phyloP scores from a whole-genome alignment of 1,139 yeast genomes.

The Pichia sp. region DNA sequence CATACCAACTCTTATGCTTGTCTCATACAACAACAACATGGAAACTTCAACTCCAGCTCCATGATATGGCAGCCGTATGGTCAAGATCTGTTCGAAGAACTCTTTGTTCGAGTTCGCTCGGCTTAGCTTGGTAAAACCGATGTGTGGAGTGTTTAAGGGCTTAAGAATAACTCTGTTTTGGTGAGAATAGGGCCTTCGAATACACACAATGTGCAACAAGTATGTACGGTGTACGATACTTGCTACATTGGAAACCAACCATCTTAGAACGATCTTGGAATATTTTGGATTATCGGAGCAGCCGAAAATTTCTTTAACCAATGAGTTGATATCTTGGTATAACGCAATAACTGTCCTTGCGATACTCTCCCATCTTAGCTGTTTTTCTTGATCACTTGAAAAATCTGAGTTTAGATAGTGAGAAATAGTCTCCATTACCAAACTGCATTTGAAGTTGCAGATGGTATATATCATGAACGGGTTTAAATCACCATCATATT shows the following conservation, averaged over 20 bases:
- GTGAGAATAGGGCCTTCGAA: conserved; percentile 17
- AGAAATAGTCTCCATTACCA: conserved; percentile 21
- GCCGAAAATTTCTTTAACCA: conserved; percentile 17
- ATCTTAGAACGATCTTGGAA: conserved; percentile 13
- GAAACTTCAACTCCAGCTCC: conserved; percentile 14
- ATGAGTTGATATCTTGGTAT: conserved; percentile 17
- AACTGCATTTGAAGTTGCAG: conserved; percentile 18
- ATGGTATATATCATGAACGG: conserved; percentile 20
- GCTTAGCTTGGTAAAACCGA: conserved; percentile 14
- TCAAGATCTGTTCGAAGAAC: conserved; percentile 14
- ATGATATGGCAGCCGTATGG: conserved; percentile 14
- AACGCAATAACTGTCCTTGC: conserved; percentile 16
- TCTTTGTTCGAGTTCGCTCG: conserved; percentile 15
- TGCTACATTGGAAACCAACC: conserved; percentile 16
- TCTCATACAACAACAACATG: conserved; percentile 16
- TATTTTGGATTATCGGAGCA: conserved; percentile 17
- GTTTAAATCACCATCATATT: conserved; percentile 19
- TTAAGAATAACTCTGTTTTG: conserved; percentile 18
- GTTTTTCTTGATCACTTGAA: conserved; percentile 14
- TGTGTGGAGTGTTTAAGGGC: conserved; percentile 11
- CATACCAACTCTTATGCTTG: conserved; percentile 11
- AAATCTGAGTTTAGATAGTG: conserved; percentile 21
- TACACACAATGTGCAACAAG: conserved; percentile 18
- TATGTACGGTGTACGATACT: conserved; percentile 16
- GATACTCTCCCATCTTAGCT: conserved; percentile 17